These are phyloP conservation scores for Nepenthes alata DNA, from an alignment of 179 eudicot species.

Conservation along the genomic window DNA sequence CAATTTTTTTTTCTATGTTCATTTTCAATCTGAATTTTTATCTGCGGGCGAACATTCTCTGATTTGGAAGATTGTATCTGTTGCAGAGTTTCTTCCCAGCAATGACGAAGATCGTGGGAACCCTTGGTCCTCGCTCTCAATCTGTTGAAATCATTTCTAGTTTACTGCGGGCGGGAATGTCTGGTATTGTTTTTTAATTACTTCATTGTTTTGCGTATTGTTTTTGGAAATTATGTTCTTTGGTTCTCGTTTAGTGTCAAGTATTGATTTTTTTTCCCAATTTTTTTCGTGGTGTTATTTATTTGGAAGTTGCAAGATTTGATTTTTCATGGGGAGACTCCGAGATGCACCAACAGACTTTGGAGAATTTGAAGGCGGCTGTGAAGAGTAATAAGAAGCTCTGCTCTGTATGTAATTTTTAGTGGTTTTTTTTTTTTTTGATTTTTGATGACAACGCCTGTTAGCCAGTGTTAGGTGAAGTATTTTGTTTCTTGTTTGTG, in stretches of 20 bases:
- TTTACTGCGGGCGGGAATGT: conserved; percentile 16
- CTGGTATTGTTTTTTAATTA: conserved; percentile 5
- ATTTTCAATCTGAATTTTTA: not conserved
- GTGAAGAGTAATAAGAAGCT: conserved; percentile 37
- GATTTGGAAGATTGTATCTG: conserved; percentile 1
- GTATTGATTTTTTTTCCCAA: no score
- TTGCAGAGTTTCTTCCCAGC: conserved; percentile 14
- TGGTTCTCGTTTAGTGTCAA: not conserved
- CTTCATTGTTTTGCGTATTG: not conserved
- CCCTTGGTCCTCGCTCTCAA: conserved; percentile 12
- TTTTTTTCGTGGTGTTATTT: not conserved
- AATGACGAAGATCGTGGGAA: conserved; percentile 16
- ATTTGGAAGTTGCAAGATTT: conserved; percentile 33
- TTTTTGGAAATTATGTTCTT: not conserved
- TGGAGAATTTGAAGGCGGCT: conserved; percentile 37
- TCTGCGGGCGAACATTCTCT: not conserved
- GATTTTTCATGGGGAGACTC: conserved; percentile 46
- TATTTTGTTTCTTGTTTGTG: no score
- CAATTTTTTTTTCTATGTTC: not conserved
- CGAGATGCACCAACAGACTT: conserved; percentile 27
- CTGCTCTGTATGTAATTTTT: conserved; percentile 27
- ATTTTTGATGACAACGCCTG: no score
- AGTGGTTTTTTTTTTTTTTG: no score
- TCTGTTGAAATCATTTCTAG: conserved; percentile 10
- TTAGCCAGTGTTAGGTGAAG: no score